Evolutionary conservation across 352 stramenopile genomes (phyloP), one percentile per base, ranked within the genome.

Genomic region (Elongisporangium senticosum): DNA sequence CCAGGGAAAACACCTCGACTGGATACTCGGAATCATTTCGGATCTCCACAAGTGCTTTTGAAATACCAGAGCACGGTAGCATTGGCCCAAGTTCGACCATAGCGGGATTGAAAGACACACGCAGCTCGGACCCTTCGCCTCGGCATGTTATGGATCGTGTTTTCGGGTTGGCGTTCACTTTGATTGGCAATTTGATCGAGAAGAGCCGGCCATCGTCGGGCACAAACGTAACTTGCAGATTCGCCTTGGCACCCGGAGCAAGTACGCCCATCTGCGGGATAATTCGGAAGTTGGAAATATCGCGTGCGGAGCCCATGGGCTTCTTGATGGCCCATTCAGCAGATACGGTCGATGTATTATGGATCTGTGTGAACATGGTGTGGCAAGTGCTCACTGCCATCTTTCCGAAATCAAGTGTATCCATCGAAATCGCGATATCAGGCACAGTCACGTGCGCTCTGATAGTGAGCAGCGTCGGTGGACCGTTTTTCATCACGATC

Each of bases 251-350:
- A 4, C 83, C 81, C 2, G 92, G 85, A 8, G 73, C 61, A 13
- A 98, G 72, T 2, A 82, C 66, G 0, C 94, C 94, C 33, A 62
- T 81, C 33, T 71, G 73, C 0, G 92, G 92, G 10, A 71, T 79
- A 14, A 97, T 75, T 4, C 72, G 76, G 53, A 98, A 98, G 57
- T 90, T 79, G 1, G 53, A 49, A 48, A 89, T 61, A 56, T 98
- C 94, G 33, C 79, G 78, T 3, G 79, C 72, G 6, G 83, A 90
- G 1, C 87, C 86, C 68, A 96, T 92, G 14, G 88, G 74, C 54
- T 92, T 95, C 68, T 96, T 97, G 39, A 98, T 84, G 6, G 77
- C 72, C 95, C 95, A 98, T 49, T 97, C 89, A 0, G 87, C 89
- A 22, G 79, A 61, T 17, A 98, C 90, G 8, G 75, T 86, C 0